These are phyloP conservation scores for Litchi chinensis DNA, from an alignment of 345 rosid genomes.

Conservation along the genomic window DNA sequence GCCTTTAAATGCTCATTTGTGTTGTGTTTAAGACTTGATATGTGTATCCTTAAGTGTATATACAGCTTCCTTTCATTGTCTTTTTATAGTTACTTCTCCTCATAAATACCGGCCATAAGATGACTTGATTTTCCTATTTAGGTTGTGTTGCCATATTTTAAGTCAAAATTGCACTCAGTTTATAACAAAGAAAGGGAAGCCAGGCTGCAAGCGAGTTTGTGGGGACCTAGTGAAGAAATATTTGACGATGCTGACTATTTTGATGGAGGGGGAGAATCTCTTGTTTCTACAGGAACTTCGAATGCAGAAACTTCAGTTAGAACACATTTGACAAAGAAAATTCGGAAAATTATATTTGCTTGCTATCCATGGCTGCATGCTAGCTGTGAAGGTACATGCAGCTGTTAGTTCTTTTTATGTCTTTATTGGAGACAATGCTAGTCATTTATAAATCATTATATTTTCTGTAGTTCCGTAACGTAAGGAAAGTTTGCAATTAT, in stretches of 20 bases:
- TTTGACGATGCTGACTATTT: slow-evolving; percentile 55
- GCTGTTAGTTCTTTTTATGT: slow-evolving; percentile 17
- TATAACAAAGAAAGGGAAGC: slow-evolving; percentile 98
- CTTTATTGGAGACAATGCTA: slow-evolving; percentile 1
- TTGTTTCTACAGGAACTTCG: slow-evolving; percentile 46
- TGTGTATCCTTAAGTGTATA: not conserved
- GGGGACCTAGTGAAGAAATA: slow-evolving; percentile 82
- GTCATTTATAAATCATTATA: slow-evolving; percentile 12
- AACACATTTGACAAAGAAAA: slow-evolving; percentile 54
- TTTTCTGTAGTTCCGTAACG: not conserved
- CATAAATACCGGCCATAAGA: slow-evolving; percentile 15
- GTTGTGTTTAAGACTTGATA: not conserved
- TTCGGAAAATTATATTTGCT: slow-evolving; percentile 71
- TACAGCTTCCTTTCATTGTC: not conserved
- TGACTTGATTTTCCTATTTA: slow-evolving; percentile 31
- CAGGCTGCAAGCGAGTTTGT: slow-evolving; percentile 87
- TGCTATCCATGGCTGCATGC: slow-evolving; percentile 98
- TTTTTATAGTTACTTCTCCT: not conserved
- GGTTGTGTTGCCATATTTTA: slow-evolving; percentile 95
- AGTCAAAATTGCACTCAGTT: slow-evolving; percentile 79
- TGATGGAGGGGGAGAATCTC: slow-evolving; percentile 46
- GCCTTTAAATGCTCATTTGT: not conserved
- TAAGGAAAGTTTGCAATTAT: not conserved
- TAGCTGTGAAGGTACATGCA: slow-evolving; percentile 74
- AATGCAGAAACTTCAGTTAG: slow-evolving; percentile 58